Conservation (phyloP, 192 early-diverging fungal species). For the Podila epigama region DNA sequence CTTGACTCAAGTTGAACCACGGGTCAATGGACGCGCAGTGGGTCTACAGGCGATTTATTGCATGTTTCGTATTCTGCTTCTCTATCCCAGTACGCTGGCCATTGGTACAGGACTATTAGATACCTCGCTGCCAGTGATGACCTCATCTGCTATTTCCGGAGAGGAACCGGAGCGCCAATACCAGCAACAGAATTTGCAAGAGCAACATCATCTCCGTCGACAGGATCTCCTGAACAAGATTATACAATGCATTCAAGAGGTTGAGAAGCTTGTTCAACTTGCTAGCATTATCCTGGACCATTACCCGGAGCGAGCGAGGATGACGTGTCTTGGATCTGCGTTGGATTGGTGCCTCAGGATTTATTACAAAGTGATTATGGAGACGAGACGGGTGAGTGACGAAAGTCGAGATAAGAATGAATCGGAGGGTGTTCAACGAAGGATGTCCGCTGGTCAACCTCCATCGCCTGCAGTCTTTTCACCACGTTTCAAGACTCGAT, state of each 20-base stretch:
- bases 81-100: constrained; percentile 33
- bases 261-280: constrained; percentile 14
- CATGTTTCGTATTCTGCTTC: constrained; percentile 26
- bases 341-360: constrained; percentile 47
- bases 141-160: neutral
- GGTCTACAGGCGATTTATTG: constrained; percentile 29
- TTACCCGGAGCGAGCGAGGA: constrained; percentile 32
- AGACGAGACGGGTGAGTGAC: neutral
- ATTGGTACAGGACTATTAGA: constrained; percentile 26
- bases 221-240: constrained; percentile 36
- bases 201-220: constrained; percentile 18
- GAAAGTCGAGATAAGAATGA: neutral
- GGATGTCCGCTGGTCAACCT: neutral
- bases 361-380: constrained; percentile 29
- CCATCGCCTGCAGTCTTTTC: constrained; percentile 29
- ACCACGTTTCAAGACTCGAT: constrained; percentile 10
- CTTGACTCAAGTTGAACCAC: constrained; percentile 21
- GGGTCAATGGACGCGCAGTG: constrained; percentile 37
- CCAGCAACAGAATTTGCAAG: neutral
- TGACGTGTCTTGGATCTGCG: constrained; percentile 24
- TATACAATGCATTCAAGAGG: constrained; percentile 37
- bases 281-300: constrained; percentile 12
- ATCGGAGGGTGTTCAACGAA: neutral
- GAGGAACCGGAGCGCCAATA: neutral
- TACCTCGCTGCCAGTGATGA: neutral